A percentile compares a stretch with the other conserved stretches of the same genome.
Evolutionary conservation across 257 asterid species (phyloP).

Genomic region (Striga asiatica): DNA sequence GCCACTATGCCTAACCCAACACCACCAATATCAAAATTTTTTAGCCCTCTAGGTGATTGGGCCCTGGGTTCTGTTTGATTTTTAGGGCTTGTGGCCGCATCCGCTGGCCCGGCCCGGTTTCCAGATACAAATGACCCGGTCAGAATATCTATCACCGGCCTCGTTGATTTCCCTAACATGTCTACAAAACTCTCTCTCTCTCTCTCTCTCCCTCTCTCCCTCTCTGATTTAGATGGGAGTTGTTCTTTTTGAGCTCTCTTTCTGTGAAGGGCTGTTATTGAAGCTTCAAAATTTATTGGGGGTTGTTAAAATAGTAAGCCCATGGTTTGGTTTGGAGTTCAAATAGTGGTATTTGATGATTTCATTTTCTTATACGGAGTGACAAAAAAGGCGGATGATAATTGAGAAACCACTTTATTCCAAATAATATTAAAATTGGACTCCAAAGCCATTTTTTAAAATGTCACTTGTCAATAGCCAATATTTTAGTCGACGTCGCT

Average conservation of each 20-base stretch:
- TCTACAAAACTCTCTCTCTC: not conserved
- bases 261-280: slow-evolving; percentile 22
- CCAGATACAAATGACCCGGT: slow-evolving; percentile 33
- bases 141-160: slow-evolving; percentile 46
- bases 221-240: not conserved
- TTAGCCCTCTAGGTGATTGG: slow-evolving; percentile 48
- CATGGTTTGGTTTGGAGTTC: slow-evolving; percentile 25
- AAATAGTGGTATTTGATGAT: slow-evolving; percentile 10
- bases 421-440: slow-evolving; percentile 23
- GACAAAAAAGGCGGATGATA: slow-evolving; percentile 11
- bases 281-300: not conserved
- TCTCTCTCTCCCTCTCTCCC: not conserved
- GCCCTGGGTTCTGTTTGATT: slow-evolving; percentile 32
- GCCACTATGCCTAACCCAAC: slow-evolving; percentile 85
- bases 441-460: slow-evolving; percentile 20
- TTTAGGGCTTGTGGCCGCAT: too few relatives aligned
- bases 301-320: slow-evolving; percentile 30
- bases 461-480: slow-evolving; percentile 48
- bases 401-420: slow-evolving; percentile 45
- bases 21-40: slow-evolving; percentile 50
- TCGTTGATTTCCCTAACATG: slow-evolving; percentile 57
- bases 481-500: slow-evolving; percentile 34
- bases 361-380: not conserved
- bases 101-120: too few relatives aligned
- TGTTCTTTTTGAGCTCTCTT: slow-evolving; percentile 2